Percentiles rank a stretch among this genome's conserved stretches.
These are phyloP conservation scores for Coemansia sp. DNA, from an alignment of 192 early-diverging fungal genomes.

Conservation along the genomic window DNA sequence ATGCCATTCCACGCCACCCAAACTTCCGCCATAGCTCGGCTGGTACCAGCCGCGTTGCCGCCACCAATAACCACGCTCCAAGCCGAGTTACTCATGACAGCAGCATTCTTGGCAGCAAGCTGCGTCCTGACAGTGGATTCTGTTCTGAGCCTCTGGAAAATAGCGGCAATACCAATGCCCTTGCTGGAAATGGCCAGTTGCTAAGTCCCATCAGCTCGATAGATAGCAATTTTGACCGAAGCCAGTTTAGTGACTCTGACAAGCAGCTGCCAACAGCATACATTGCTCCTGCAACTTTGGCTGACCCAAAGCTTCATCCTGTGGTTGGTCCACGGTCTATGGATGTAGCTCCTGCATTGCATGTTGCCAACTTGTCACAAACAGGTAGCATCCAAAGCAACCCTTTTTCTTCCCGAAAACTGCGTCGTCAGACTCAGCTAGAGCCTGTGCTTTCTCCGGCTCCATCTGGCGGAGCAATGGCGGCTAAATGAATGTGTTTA, in stretches of 20 bases:
- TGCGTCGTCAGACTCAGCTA: constrained; percentile 1
- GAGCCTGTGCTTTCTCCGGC: constrained; percentile 11
- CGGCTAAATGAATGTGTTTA: too few species aligned
- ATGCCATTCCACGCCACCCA: constrained; percentile 28
- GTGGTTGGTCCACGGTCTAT: constrained; percentile 33
- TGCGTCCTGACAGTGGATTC: constrained; percentile 13
- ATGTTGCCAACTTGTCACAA: constrained; percentile 6
- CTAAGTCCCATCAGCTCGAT: constrained; percentile 5
- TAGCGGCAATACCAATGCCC: neutral
- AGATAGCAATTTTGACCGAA: neutral
- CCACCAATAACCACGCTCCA: neutral
- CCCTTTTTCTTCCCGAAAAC: neutral
- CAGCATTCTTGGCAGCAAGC: constrained; percentile 25
- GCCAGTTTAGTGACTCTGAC: neutral
- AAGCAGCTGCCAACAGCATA: constrained; percentile 5
- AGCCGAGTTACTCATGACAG: constrained; percentile 5
- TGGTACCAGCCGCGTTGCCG: neutral
- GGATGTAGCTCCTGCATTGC: constrained; percentile 24
- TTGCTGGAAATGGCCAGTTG: neutral
- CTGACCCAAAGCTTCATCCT: constrained; percentile 36
- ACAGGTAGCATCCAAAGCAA: neutral
- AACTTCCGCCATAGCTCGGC: constrained; percentile 10
- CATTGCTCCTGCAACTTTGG: constrained; percentile 4
- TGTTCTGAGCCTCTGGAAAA: neutral
- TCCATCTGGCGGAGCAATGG: constrained; percentile 6